These are phyloP conservation scores for Fraxinus albicans DNA, from an alignment of 305 asterid genomes.

Conservation along the genomic window DNA sequence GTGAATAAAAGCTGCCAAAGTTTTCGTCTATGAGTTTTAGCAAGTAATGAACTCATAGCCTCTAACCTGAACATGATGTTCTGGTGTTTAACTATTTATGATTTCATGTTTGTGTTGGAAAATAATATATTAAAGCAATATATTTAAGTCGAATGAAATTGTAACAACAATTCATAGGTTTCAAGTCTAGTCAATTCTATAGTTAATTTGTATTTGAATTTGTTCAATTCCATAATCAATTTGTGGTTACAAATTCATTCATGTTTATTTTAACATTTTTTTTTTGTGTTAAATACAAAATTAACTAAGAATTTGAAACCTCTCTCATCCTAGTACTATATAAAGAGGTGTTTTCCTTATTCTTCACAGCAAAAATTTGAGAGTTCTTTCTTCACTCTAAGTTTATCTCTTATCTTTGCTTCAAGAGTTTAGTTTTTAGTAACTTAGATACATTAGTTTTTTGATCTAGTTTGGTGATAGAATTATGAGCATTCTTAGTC, in stretches of 20 bases:
- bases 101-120: not conserved
- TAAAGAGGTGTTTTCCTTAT: not conserved
- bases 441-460: not conserved
- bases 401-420: not conserved
- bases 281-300: not conserved
- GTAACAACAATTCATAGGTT: not conserved
- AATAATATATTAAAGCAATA: not conserved
- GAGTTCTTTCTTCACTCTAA: not conserved
- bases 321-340: not conserved
- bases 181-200: not conserved
- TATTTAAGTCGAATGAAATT: not conserved
- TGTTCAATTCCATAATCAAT: not conserved
- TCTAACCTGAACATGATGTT: not conserved
- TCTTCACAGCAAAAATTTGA: not conserved
- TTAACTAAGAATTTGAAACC: not conserved
- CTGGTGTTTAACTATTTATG: not conserved
- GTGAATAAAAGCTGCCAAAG: not conserved
- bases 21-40: not conserved
- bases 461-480: not conserved
- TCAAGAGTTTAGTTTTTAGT: not conserved
- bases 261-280: not conserved
- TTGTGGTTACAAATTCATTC: not conserved
- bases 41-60: not conserved
- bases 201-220: not conserved
- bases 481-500: too few relatives aligned